phyloP scores from a whole-genome alignment of 352 stramenopile species.

The Pythium brachiatum region DNA sequence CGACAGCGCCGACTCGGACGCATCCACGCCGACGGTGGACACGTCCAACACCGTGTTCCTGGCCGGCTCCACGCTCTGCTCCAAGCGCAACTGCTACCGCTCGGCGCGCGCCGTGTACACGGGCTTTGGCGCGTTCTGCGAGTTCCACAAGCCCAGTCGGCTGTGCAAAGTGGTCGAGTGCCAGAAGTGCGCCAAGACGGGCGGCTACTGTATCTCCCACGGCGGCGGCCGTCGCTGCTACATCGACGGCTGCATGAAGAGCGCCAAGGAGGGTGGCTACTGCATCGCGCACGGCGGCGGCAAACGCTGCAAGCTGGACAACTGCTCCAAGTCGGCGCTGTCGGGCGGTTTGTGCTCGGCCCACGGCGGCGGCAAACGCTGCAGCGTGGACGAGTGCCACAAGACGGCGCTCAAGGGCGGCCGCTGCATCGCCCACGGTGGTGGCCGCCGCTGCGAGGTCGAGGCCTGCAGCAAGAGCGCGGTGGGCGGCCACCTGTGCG shows the following conservation, averaged over 20 bases:
- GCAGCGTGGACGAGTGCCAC: slow-evolving; percentile 39
- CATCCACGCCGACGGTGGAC: slow-evolving; percentile 12
- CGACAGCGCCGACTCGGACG: slow-evolving; percentile 14
- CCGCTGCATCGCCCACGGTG: slow-evolving; percentile 60
- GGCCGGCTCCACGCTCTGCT: slow-evolving; percentile 34
- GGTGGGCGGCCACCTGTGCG: slow-evolving; percentile 55
- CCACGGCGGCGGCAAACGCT: slow-evolving; percentile 67
- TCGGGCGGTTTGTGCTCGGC: slow-evolving; percentile 63
- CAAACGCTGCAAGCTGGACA: slow-evolving; percentile 47
- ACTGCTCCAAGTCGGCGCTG: slow-evolving; percentile 64
- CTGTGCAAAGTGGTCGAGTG: slow-evolving; percentile 64
- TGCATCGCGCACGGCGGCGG: slow-evolving; percentile 62
- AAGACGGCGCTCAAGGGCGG: slow-evolving; percentile 72
- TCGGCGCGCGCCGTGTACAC: slow-evolving; percentile 30
- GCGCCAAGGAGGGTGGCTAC: slow-evolving; percentile 65
- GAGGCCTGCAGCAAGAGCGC: slow-evolving; percentile 52
- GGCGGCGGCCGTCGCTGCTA: slow-evolving; percentile 44
- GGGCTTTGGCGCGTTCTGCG: slow-evolving; percentile 53
- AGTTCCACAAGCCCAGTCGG: slow-evolving; percentile 65
- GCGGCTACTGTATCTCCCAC: slow-evolving; percentile 35
- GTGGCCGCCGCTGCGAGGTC: slow-evolving; percentile 53
- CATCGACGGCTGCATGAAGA: slow-evolving; percentile 58
- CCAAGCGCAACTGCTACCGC: slow-evolving; percentile 68
- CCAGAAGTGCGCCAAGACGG: slow-evolving; percentile 58
- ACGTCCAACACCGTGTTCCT: slow-evolving; percentile 9